Evolutionary conservation across 768 basidiomycete species (phyloP), one percentile per base, ranked within the genome.

Genomic region (Boletus subparvulus): DNA sequence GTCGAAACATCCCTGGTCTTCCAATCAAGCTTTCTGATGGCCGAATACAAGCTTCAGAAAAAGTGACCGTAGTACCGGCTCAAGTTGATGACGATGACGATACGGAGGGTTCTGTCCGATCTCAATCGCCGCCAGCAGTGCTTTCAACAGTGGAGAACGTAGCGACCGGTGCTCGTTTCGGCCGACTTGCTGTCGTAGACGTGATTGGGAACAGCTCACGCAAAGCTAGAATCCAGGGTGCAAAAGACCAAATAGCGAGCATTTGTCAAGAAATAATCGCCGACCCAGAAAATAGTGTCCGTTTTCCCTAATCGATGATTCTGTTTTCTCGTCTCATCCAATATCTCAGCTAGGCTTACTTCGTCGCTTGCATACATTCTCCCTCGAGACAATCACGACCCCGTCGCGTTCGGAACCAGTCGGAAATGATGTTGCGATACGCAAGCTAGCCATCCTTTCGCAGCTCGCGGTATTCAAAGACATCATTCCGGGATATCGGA

Each of bases 391-490:
- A 54, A 83, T 98, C 21, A 80, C 86, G 4, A 83, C 87, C 2
- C 81, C 85, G 2, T 77, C 85, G 3, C 86, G 87, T 56, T 78
- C 84, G 16, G 83, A 87, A 32, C 86, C 89, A 3, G 77, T 98
- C 9, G 65, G 75, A 17, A 95, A 98, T 63, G 94, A 98, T 62
- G 71, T 78, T 17, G 74, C 89, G 33, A 89, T 99, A 61, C 85
- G 96, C 59, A 91, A 91, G 69, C 77, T 98, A 39, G 90, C 96
- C 3, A 81, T 95, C 47, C 76, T 98, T 40, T 96, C 94, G 13
- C 88, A 96, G 66, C 78, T 98, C 32, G 90, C 94, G 28, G 92
- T 98, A 12, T 97, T 92, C 80, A 94, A 93, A 69, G 97, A 99
- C 71, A 83, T 98, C 60, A 86, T 98, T 41, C 97, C 97, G 26